phyloP scores from a whole-genome alignment of 2,329 filamentous ascomycete genomes.

The Epichloe glyceriae region DNA sequence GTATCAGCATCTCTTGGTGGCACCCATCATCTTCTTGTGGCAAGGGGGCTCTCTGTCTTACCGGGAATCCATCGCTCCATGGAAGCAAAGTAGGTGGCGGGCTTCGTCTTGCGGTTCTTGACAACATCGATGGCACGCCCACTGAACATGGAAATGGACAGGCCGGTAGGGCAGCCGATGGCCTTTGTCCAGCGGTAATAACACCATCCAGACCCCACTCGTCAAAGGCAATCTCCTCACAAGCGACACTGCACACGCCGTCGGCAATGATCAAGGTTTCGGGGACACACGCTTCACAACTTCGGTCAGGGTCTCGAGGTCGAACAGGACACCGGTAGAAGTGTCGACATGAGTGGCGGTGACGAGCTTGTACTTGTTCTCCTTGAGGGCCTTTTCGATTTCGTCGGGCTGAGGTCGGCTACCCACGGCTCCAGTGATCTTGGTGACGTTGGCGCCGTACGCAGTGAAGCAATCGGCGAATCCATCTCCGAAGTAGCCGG shows the following conservation, averaged over 20 bases:
- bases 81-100: constrained; percentile 84
- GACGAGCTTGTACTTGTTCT: constrained; percentile 87
- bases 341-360: constrained; percentile 97
- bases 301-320: constrained; percentile 73
- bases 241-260: constrained; percentile 92
- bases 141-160: constrained; percentile 91
- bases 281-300: constrained; percentile 73
- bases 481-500: constrained; percentile 92
- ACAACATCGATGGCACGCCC: constrained; percentile 72
- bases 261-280: constrained; percentile 88
- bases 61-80: constrained; percentile 96
- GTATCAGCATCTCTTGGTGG: neutral
- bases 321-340: constrained; percentile 87
- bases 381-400: constrained; percentile 75
- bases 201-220: constrained; percentile 89
- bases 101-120: constrained; percentile 67
- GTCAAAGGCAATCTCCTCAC: constrained; percentile 92
- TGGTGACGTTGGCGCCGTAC: constrained; percentile 82
- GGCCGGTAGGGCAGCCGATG: constrained; percentile 85
- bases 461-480: constrained; percentile 86
- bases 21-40: too few species aligned
- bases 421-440: constrained; percentile 81
- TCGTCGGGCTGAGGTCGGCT: constrained; percentile 75
- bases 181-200: constrained; percentile 88
- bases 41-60: constrained; percentile 26